Base-by-base conservation (phyloP, 23 red algal species). In the Gracilaria gracilis region DNA sequence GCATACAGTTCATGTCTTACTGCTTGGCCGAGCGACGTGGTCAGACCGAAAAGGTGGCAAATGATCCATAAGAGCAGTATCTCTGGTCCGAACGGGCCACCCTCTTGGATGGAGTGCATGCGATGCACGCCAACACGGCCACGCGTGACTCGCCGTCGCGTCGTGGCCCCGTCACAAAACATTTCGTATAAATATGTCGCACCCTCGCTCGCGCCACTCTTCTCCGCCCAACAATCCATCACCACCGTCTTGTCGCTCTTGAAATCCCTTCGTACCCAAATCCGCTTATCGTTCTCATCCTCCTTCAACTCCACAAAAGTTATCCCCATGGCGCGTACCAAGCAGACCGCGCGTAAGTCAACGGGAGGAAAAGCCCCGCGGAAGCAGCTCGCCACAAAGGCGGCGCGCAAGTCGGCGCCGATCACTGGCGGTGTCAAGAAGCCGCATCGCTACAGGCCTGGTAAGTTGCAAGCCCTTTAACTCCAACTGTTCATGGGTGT, bases 331-430 rank as follows among this genome's bases (percentile, higher is more conserved):
- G 97, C 97, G 24, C 97, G 97, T 83, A 99, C 97, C 21, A 99
- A 99, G 87, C 97, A 99, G 84, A 99, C 97, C 57, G 97, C 97
- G 62, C 94, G 97, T 80, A 99, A 99, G 73, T 99, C 97, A 32
- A 99, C 97, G 34, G 97, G 97, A 38, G 97, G 97, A 62, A 99
- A 99, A 80, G 97, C 97, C 42, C 97, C 97, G 29, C 90, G 97
- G 74, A 99, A 99, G 88, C 97, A 99, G 93, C 93, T 99, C 82
- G 97, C 97, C 70, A 96, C 97, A 29, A 99, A 99, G 93, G 97
- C 97, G 25, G 97, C 97, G 70, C 90, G 97, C 89, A 99, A 99
- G 95, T 99, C 97, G 20, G 94, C 94, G 66, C 94, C 94, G 49
- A 90, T 93, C 69, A 91, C 90, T 1, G 97, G 97, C 69, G 97